Conservation (phyloP, 164 flowering plant genomes). For the Santalum album region DNA sequence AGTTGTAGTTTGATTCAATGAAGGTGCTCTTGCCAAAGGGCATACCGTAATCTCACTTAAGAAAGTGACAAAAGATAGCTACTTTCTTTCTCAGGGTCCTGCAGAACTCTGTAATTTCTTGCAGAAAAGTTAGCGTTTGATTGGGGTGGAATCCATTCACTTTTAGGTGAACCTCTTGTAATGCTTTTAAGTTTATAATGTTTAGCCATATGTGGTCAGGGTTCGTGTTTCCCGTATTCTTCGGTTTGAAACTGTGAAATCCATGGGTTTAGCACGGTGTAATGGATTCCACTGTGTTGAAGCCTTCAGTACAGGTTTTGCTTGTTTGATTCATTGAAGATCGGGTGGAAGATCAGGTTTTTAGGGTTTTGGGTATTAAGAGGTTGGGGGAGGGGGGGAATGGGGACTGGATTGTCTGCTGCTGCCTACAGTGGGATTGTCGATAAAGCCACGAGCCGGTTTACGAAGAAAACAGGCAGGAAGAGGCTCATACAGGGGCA, state of each 20-base stretch:
- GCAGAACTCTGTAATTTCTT: not conserved
- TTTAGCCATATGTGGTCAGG: no score
- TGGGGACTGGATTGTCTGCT: slow-evolving; percentile 49
- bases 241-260: not conserved
- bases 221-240: no score
- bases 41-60: not conserved
- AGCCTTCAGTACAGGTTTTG: slow-evolving; percentile 3
- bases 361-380: slow-evolving; percentile 5
- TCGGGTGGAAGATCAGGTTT: slow-evolving; percentile 12
- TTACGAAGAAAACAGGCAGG: slow-evolving; percentile 88
- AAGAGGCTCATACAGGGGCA: slow-evolving; percentile 85
- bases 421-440: slow-evolving; percentile 62
- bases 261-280: slow-evolving; percentile 11
- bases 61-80: not conserved
- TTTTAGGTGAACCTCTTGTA: no score
- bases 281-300: not conserved
- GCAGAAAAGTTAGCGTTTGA: no score
- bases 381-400: slow-evolving; percentile 27
- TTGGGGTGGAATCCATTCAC: no score
- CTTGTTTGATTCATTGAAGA: slow-evolving; percentile 2
- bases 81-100: not conserved
- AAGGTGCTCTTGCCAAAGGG: slow-evolving; percentile 1
- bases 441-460: slow-evolving; percentile 74
- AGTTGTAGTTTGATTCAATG: not conserved
- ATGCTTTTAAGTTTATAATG: no score